Conservation (phyloP, 2,329 filamentous ascomycete species). For the Apiospora hydei region DNA sequence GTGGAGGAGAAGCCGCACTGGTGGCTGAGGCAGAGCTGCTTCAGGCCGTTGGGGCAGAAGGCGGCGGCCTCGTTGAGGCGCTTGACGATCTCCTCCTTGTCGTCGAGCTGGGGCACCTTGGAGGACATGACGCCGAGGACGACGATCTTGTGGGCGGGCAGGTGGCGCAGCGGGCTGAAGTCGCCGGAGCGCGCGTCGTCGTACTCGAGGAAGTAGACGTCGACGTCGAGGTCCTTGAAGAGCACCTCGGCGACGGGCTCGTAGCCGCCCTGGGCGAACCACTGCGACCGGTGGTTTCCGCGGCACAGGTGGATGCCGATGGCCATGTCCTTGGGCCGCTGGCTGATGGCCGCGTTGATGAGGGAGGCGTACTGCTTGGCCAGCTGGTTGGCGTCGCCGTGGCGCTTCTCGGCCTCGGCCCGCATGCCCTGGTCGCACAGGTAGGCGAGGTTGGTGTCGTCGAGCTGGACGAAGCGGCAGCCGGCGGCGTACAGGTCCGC, state of each 20-base stretch:
- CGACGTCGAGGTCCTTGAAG: constrained; percentile 62
- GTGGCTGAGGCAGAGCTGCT: constrained; percentile 63
- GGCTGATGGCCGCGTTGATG: constrained; percentile 61
- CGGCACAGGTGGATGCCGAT: constrained; percentile 65
- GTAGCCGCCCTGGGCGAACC: constrained; percentile 65
- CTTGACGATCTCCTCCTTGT: constrained; percentile 47
- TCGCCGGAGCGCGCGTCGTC: constrained; percentile 63
- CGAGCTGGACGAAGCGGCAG: constrained; percentile 63
- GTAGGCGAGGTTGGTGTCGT: constrained; percentile 67
- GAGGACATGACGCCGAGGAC: constrained; percentile 62
- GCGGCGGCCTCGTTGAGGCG: constrained; percentile 53
- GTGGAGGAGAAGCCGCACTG: constrained; percentile 66
- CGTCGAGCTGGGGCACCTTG: constrained; percentile 65
- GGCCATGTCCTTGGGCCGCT: constrained; percentile 60
- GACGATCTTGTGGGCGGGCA: constrained; percentile 61
- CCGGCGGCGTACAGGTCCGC: constrained; percentile 58
- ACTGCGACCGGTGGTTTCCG: constrained; percentile 63
- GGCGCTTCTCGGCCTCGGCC: constrained; percentile 57
- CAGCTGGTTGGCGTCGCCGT: constrained; percentile 56
- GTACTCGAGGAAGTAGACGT: constrained; percentile 67
- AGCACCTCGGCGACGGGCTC: constrained; percentile 65
- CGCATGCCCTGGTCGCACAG: constrained; percentile 65
- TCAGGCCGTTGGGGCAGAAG: constrained; percentile 58
- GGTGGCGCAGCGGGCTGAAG: constrained; percentile 60
- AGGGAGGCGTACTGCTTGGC: constrained; percentile 60